phyloP scores from a whole-genome alignment of 2,329 filamentous ascomycete species.

The Cercospora sp. region DNA sequence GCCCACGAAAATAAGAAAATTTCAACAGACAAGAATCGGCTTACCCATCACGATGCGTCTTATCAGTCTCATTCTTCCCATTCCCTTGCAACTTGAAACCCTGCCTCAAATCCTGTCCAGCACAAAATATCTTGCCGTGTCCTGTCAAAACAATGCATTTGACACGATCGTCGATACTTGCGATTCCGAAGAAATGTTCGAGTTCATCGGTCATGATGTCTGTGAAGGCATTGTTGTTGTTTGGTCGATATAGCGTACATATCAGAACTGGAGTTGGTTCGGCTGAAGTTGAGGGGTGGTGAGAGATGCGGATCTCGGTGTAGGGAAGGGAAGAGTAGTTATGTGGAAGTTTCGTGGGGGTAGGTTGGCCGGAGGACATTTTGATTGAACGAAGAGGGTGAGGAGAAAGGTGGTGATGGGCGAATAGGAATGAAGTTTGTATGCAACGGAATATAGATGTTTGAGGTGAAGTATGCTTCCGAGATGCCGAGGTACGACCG shows the following conservation, averaged over 20 bases:
- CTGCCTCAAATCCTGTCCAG: slow-evolving; percentile 28
- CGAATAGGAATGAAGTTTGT: background rate
- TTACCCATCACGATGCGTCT: slow-evolving; percentile 29
- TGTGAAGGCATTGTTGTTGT: slow-evolving; percentile 27
- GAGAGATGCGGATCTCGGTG: slow-evolving; percentile 26
- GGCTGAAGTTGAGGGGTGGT: slow-evolving; percentile 23
- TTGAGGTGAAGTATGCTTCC: background rate
- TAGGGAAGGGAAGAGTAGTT: slow-evolving; percentile 13
- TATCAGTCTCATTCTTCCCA: slow-evolving; percentile 26
- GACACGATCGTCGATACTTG: slow-evolving; percentile 27
- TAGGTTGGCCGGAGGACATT: slow-evolving; percentile 12
- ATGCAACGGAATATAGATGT: background rate
- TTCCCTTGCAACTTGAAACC: slow-evolving; percentile 25
- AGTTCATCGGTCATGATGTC: slow-evolving; percentile 30
- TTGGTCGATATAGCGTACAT: slow-evolving; percentile 23
- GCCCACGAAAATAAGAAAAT: background rate
- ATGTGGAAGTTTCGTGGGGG: background rate
- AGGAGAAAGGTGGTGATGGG: too few species aligned
- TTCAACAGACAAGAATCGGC: too few species aligned
- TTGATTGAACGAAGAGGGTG: background rate
- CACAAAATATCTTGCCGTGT: slow-evolving; percentile 27
- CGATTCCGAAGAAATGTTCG: slow-evolving; percentile 27
- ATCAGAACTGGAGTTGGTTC: slow-evolving; percentile 24
- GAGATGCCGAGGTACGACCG: background rate
- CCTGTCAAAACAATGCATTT: slow-evolving; percentile 25